phyloP scores from a whole-genome alignment of 1,284 basidiomycete species.

The Lignosus rhinocerotis region DNA sequence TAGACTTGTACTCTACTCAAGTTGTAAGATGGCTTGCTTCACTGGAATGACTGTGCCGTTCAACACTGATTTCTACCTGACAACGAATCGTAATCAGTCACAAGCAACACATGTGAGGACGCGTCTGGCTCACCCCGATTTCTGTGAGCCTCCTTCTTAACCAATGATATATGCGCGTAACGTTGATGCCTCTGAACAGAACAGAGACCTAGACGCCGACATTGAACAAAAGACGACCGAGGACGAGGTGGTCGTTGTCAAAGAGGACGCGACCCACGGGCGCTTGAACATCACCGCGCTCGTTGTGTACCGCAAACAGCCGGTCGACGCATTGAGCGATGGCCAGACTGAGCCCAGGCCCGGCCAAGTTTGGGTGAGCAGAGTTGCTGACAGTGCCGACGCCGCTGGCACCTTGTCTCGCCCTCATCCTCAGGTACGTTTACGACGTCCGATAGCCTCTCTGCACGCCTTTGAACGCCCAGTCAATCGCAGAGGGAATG shows the following conservation, averaged over 20 bases:
- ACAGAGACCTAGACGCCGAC: not conserved
- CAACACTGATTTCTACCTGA: not conserved
- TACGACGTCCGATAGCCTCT: not conserved
- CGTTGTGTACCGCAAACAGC: conserved; percentile 7
- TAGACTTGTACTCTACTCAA: not conserved
- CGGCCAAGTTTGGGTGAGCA: not conserved
- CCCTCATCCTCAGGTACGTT: conserved; percentile 3
- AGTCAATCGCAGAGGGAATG: conserved; percentile 4
- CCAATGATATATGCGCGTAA: not conserved
- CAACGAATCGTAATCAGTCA: not conserved
- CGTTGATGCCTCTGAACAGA: not conserved
- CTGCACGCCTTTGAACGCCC: not conserved
- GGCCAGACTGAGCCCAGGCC: conserved; percentile 15
- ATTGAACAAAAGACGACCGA: not conserved
- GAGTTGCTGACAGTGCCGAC: conserved; percentile 2
- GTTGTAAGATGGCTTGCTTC: not conserved
- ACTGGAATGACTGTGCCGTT: not conserved
- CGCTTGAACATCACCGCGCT: conserved; percentile 7
- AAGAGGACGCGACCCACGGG: not conserved
- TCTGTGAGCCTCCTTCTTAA: not conserved
- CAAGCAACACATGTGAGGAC: not conserved
- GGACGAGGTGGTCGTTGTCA: not conserved
- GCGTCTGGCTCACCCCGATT: not conserved
- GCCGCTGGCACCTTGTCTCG: not conserved
- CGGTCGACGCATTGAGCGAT: conserved; percentile 4